These are phyloP conservation scores for Gentiana straminea DNA, from an alignment of 257 asterid genomes.

Conservation along the genomic window DNA sequence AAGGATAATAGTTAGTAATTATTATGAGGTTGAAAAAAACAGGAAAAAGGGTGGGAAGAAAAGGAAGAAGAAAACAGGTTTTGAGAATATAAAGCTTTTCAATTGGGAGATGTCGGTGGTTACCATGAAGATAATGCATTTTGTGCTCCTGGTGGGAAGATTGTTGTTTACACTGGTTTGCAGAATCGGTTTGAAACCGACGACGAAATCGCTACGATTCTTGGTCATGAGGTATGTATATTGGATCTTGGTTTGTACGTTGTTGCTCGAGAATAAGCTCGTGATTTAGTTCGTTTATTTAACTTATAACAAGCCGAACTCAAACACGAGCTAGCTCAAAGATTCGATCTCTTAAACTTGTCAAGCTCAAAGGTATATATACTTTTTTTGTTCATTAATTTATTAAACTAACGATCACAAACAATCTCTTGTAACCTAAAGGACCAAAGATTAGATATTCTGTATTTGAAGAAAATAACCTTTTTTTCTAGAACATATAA, in stretches of 20 bases:
- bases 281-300: too few species aligned
- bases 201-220: constrained; percentile 75
- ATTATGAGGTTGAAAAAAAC: constrained; percentile 67
- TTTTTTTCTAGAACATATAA: too few species aligned
- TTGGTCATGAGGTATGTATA: constrained; percentile 75
- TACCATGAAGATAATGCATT: constrained; percentile 65
- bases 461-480: too few species aligned
- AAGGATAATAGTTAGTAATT: constrained; percentile 77
- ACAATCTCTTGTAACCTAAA: too few species aligned
- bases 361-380: too few species aligned
- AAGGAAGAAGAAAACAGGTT: constrained; percentile 41
- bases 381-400: too few species aligned
- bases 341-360: too few species aligned
- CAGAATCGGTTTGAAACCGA: constrained; percentile 68
- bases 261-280: too few species aligned
- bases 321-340: too few species aligned
- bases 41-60: constrained; percentile 59
- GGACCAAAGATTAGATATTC: too few species aligned
- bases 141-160: constrained; percentile 93
- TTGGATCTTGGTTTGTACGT: background rate
- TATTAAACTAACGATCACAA: too few species aligned
- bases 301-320: too few species aligned
- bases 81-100: constrained; percentile 62
- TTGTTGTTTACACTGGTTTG: constrained; percentile 86
- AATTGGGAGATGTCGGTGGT: constrained; percentile 91